These are phyloP conservation scores for Cadophora luteo-olivacea DNA, from an alignment of 2,329 filamentous ascomycete species.

Conservation along the genomic window DNA sequence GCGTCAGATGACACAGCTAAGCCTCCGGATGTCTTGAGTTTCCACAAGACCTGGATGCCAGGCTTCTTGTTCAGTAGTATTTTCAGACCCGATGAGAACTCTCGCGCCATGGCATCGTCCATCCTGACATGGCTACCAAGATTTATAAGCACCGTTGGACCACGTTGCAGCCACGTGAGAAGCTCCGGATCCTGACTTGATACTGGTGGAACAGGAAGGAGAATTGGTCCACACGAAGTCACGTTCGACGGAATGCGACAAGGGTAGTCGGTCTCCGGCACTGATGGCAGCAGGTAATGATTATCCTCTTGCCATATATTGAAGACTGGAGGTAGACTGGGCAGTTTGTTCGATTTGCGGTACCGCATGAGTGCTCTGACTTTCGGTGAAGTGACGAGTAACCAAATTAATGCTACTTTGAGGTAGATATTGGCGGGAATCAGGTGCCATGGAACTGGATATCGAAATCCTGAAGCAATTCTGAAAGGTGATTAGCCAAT, in stretches of 20 bases:
- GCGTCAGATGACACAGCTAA: slow-evolving; percentile 14
- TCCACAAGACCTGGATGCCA: slow-evolving; percentile 47
- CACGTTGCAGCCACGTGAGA: slow-evolving; percentile 49
- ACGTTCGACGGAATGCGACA: slow-evolving; percentile 49
- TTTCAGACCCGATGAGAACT: slow-evolving; percentile 49
- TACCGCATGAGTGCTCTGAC: slow-evolving; percentile 37
- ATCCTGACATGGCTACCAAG: slow-evolving; percentile 49
- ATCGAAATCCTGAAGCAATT: slow-evolving; percentile 52
- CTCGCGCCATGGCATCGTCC: slow-evolving; percentile 43
- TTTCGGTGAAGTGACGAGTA: slow-evolving; percentile 32
- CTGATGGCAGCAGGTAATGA: slow-evolving; percentile 34
- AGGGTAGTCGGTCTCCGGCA: slow-evolving; percentile 46
- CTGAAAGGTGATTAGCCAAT: slow-evolving; percentile 40
- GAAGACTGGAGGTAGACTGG: slow-evolving; percentile 38
- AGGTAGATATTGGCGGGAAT: slow-evolving; percentile 52
- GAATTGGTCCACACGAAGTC: slow-evolving; percentile 54
- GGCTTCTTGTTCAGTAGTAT: slow-evolving; percentile 44
- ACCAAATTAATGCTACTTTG: slow-evolving; percentile 41
- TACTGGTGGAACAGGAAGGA: slow-evolving; percentile 46
- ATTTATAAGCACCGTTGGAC: slow-evolving; percentile 56
- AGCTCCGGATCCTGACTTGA: slow-evolving; percentile 50
- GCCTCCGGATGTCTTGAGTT: slow-evolving; percentile 40
- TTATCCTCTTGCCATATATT: slow-evolving; percentile 44
- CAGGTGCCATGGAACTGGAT: slow-evolving; percentile 53
- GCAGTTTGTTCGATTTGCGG: slow-evolving; percentile 40